Percentiles rank a stretch among this genome's conserved stretches.
phyloP scores from a whole-genome alignment of 805 yeast species.

The Ogataea glucozyma region DNA sequence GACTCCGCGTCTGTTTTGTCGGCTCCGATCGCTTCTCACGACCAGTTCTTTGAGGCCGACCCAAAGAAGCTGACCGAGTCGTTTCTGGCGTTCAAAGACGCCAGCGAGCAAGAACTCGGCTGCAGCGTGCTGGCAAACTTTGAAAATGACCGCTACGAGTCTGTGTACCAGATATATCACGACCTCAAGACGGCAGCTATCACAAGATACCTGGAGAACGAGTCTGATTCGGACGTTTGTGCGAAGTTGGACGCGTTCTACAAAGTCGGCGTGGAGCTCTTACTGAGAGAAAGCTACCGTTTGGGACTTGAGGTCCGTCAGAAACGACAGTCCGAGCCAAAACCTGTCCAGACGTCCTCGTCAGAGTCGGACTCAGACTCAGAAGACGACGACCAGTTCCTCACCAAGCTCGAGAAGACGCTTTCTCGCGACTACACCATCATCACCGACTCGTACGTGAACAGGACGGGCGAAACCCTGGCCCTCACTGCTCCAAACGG shows the following conservation, averaged over 20 bases:
- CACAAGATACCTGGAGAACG: slow-evolving; percentile 45
- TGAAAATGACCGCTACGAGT: slow-evolving; percentile 40
- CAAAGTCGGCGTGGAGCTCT: slow-evolving; percentile 59
- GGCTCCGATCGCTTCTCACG: slow-evolving; percentile 40
- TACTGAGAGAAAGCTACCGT: slow-evolving; percentile 60
- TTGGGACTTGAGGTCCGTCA: slow-evolving; percentile 18
- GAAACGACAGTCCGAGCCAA: no score
- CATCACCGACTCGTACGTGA: slow-evolving; percentile 52
- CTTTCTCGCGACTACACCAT: slow-evolving; percentile 60
- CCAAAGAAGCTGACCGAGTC: slow-evolving; percentile 46
- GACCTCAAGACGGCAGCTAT: slow-evolving; percentile 63
- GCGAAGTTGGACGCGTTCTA: slow-evolving; percentile 60
- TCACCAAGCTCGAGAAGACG: slow-evolving; percentile 38
- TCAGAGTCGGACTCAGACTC: slow-evolving; percentile 10
- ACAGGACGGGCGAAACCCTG: slow-evolving; percentile 65
- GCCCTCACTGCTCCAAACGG: slow-evolving; percentile 60
- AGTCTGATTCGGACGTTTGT: slow-evolving; percentile 52
- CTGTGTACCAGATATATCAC: slow-evolving; percentile 61
- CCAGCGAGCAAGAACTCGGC: slow-evolving; percentile 26
- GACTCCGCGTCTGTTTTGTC: slow-evolving; percentile 14
- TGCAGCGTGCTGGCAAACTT: slow-evolving; percentile 41
- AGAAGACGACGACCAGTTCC: slow-evolving; percentile 16
- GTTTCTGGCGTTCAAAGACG: slow-evolving; percentile 39
- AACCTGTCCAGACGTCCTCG: no score
- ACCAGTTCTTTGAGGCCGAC: slow-evolving; percentile 45